Base-by-base conservation (phyloP, 371 early-diverging fungal genomes). In the Cokeromyces recurvatus region DNA sequence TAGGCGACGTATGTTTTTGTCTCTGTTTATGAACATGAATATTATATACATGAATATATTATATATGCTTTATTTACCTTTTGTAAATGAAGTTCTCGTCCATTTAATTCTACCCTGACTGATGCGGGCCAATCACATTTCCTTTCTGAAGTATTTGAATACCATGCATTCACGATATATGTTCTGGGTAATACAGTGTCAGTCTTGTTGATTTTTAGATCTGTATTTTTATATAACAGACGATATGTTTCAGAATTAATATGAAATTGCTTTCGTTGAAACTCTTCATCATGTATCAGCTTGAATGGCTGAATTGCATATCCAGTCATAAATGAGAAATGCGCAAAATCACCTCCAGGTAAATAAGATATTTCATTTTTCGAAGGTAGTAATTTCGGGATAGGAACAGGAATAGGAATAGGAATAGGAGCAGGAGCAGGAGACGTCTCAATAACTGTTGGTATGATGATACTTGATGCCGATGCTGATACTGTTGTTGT, bases 81-180 rank as follows among this genome's bases (percentile, higher is more conserved):
- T 38, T 53, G 36, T 12, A 66, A 19, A 0, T 22, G 24, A 10
- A 59, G 16, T 7, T 20, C 2, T 4, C 34, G 39, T n/a, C 51
- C 51, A 29, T 66, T 66, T 3, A 64, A 5, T 14, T 52, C 46
- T 10, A 64, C 47, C 4, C 35, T 27, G n/a, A 55, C 34, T 2
- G 24, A 43, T 1, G 46, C 46, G 12, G 73, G 73, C 73, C 73
- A 73, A 17, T 68, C 69, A 32, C 69, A 68, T 31, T 66, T 48
- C 1, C 32, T 36, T 16, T 46, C 43, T 10, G 22, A 10, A 3
- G 34, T 32, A 3, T 52, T 32, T 7, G 43, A 41, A 38, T 59
- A 48, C 61, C 60, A 65, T 7, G 60, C 38, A 15, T 53, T 59
- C 4, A 71, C 38, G 0, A 59, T 32, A 38, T 36, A 64, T 0